Conservation (phyloP, 352 stramenopile genomes). For the Globisporangium uncinulatum region DNA sequence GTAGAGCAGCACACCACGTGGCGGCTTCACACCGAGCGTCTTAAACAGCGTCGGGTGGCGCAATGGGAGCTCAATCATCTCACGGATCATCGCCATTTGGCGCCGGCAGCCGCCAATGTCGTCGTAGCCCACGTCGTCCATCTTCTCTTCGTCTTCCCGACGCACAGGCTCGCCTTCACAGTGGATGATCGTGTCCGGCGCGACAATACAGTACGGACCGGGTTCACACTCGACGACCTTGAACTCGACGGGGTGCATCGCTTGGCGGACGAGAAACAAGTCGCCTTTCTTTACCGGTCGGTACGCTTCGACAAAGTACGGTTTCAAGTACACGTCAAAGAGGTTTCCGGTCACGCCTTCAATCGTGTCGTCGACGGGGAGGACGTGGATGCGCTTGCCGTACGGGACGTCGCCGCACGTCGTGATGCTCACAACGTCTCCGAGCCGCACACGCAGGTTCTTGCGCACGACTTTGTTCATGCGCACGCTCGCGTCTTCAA, state of each 20-base stretch:
- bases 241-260: conserved; percentile 99
- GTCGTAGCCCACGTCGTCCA: conserved; percentile 99
- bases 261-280: conserved; percentile 97
- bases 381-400: conserved; percentile 98
- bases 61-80: conserved; percentile 99
- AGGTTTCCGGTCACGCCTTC: conserved; percentile 99
- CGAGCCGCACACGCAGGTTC: conserved; percentile 96
- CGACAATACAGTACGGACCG: conserved; percentile 97
- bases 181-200: conserved; percentile 99
- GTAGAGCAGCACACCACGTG: conserved; percentile 98
- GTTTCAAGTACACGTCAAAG: conserved; percentile 99
- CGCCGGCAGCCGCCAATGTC: conserved; percentile 98
- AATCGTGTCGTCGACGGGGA: conserved; percentile 99
- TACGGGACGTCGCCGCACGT: conserved; percentile 97
- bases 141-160: conserved; percentile 98
- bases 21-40: conserved; percentile 98
- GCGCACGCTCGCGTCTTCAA: conserved; percentile 95
- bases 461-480: conserved; percentile 99
- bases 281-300: conserved; percentile 99
- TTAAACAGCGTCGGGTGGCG: conserved; percentile 98
- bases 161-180: conserved; percentile 98
- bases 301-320: conserved; percentile 99
- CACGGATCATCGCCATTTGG: conserved; percentile 99
- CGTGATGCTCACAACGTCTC: conserved; percentile 97
- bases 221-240: conserved; percentile 99